Base-by-base conservation (phyloP, 2,329 filamentous ascomycete genomes). In the Colletotrichum costaricense region DNA sequence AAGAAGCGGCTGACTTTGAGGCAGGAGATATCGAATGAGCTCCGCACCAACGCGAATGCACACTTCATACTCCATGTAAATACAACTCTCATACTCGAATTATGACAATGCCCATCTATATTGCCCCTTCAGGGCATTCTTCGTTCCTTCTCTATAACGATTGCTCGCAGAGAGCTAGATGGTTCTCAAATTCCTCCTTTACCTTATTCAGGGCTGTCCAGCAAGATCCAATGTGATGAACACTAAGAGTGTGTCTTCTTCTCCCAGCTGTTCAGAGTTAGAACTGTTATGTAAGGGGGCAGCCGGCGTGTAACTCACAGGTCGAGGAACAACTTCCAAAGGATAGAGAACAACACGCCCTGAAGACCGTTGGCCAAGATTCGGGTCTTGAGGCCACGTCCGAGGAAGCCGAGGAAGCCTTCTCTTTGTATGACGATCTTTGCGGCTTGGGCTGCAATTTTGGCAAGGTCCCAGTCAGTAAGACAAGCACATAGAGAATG, bases 261-360 rank as follows among this genome's bases (percentile, higher is more conserved):
- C 62, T 73, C 71, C 71, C 71, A 73, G 5, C 71, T 73, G 24
- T 6, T n/a, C 4, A 42, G 22, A 16, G 52, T 56, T 3, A 65
- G 54, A 28, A 24, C 5, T 22, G 11, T 14, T 0, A 1, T 49
- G 8, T 12, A 4, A 22, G 7, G 7, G 8, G 24, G 7, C 12
- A 30, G 4, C 22, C 19, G 9, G 33, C 7, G 6, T 5, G 14
- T 14, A 68, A 83, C 85, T 80, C 52, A 87, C 86, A 87, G 59
- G 56, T 87, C 85, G 12, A 87, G 77, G 70, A 87, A 87, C 0
- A 87, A 72, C 65, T 86, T 87, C 86, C 86, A 87, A 1, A 87
- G 75, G 19, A 87, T 86, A 4, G 85, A 86, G 63, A 87, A 87
- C 3, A 87, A 22, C 4, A 87, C 76, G 0, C 86, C 84, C 64